A percentile compares a stretch with the other conserved stretches of the same genome.
These are phyloP conservation scores for Pholiota molesta DNA, from an alignment of 768 basidiomycete species.

Conservation along the genomic window DNA sequence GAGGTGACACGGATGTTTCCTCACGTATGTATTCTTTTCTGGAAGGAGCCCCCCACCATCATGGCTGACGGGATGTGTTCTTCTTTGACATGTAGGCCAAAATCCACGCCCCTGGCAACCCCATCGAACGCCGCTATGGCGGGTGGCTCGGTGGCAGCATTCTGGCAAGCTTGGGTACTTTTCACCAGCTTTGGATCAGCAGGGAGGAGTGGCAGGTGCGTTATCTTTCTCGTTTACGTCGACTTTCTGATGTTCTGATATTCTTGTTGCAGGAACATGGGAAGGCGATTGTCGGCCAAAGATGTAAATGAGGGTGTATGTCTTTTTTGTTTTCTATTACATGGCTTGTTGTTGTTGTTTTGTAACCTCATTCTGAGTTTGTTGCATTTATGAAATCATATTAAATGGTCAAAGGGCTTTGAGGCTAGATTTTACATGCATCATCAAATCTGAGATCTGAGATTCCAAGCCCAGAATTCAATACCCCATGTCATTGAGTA, in stretches of 20 bases:
- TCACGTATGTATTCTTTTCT: conserved; percentile 57
- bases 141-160: conserved; percentile 98
- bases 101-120: conserved; percentile 91
- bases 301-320: conserved; percentile 69
- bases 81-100: conserved; percentile 57
- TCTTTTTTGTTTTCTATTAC: background rate
- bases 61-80: background rate
- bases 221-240: background rate
- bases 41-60: background rate
- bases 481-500: no score
- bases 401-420: background rate
- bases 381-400: background rate
- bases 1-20: conserved; percentile 79
- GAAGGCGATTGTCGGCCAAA: conserved; percentile 77
- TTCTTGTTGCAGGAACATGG: conserved; percentile 71
- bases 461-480: no score
- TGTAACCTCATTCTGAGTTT: background rate
- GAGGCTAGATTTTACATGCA: background rate
- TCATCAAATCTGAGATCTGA: no score
- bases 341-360: background rate
- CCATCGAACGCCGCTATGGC: conserved; percentile 87
- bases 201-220: conserved; percentile 88
- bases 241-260: conserved; percentile 1
- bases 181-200: conserved; percentile 97
- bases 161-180: conserved; percentile 92